Base-by-base conservation (phyloP, 129 eudicot species). In the Escallonia rubra region DNA sequence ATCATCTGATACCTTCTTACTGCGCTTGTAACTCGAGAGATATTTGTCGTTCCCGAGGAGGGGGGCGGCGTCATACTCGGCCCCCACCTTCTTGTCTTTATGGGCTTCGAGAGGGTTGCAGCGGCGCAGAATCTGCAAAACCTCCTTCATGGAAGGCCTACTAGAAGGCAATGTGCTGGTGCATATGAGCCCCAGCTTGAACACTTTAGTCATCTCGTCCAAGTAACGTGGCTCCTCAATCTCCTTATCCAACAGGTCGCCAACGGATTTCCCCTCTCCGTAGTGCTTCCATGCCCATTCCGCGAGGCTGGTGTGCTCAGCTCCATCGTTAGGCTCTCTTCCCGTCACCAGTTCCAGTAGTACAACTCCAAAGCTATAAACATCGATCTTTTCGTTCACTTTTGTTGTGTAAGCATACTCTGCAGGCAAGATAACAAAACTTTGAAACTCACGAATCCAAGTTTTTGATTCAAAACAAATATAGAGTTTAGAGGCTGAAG, bases 261-360 rank as follows among this genome's bases (percentile, higher is more conserved):
- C 78, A 53, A 88, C 63, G 3, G 88, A 66, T 8, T 79, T 81
- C 16, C 80, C 90, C 54, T 88, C 87, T 15, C 80, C 74, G 55
- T 76, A 81, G 57, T 86, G 79, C 68, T 52, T 76, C 97, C 97
- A 91, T 43, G 96, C 87, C 97, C 96, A 91, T 65, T 91, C 94
- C 12, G 94, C 96, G 0, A 91, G 90, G 79, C 74, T 81, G 65
- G 66, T 78, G 70, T 88, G 60, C 43, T 76, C 85, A 12, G 72
- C 85, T 64, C 96, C 97, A 34, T 62, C 72, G 8, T 79, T 80
- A 44, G 97, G 89, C 66, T 91, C 83, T 81, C 81, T 83, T 47
- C 97, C 96, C 0, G 97, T 91, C 70, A 86, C 84, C 12, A 91
- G 81, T 43, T 91, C 97, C 43, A 91, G 78, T 14, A 91, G 79